Conservation (phyloP, 371 early-diverging fungal genomes). For the Mortierella sp. region DNA sequence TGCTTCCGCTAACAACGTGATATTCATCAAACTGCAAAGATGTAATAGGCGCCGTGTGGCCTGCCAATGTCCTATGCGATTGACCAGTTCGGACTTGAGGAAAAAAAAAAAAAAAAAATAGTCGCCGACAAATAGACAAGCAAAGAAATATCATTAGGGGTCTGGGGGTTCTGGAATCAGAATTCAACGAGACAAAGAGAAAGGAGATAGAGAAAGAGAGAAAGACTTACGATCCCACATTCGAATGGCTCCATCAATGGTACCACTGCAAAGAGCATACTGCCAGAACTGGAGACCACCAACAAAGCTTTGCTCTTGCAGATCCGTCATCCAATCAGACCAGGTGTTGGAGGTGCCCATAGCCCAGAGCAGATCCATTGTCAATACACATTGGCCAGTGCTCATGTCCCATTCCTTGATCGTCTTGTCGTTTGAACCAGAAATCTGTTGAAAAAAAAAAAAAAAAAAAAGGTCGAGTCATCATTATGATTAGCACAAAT, state of each 20-base stretch:
- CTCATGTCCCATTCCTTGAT: slow-evolving; percentile 91
- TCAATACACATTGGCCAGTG: slow-evolving; percentile 74
- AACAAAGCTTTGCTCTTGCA: slow-evolving; percentile 62
- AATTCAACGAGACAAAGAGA: too few relatives aligned
- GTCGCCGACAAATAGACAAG: background rate
- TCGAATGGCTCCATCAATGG: slow-evolving; percentile 85
- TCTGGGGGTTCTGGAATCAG: too few relatives aligned
- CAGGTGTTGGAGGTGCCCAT: slow-evolving; percentile 49
- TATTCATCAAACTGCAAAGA: slow-evolving; percentile 82
- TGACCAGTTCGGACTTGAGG: slow-evolving; percentile 78
- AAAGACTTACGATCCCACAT: slow-evolving; percentile 85
- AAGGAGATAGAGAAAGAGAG: too few relatives aligned
- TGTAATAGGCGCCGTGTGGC: slow-evolving; percentile 78
- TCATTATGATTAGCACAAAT: background rate
- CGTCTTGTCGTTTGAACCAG: slow-evolving; percentile 91
- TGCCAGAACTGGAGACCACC: slow-evolving; percentile 85
- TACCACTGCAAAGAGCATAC: slow-evolving; percentile 86
- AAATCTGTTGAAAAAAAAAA: slow-evolving; percentile 55
- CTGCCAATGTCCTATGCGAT: slow-evolving; percentile 78
- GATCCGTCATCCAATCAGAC: slow-evolving; percentile 42
- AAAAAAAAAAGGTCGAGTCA: background rate
- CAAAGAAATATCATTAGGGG: too few relatives aligned
- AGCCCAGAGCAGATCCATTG: slow-evolving; percentile 78
- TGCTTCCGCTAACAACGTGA: slow-evolving; percentile 81
- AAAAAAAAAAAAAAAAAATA: background rate